These are phyloP conservation scores for Phellinidium pouzarii DNA, from an alignment of 1,284 basidiomycete species.

Conservation along the genomic window DNA sequence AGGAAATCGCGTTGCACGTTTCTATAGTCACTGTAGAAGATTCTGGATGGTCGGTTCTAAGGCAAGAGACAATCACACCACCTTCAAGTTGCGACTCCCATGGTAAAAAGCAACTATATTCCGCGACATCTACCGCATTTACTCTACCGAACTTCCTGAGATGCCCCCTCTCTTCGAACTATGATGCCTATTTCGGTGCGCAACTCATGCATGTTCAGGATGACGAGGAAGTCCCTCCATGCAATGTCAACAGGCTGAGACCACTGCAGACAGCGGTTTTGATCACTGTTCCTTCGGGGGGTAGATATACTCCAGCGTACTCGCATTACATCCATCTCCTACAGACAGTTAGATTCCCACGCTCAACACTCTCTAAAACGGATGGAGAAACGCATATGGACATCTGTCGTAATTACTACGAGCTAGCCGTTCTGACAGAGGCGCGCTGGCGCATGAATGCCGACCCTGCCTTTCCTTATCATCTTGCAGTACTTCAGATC, in stretches of 20 bases:
- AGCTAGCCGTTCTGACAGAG: conserved; percentile 53
- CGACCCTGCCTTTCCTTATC: conserved; percentile 49
- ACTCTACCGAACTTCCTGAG: conserved; percentile 12
- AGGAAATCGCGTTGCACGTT: conserved; percentile 44
- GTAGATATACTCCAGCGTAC: neutral
- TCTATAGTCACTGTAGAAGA: conserved; percentile 51
- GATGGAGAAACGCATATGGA: conserved; percentile 43
- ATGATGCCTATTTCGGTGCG: conserved; percentile 29
- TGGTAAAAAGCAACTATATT: conserved; percentile 1
- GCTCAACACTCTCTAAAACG: conserved; percentile 31
- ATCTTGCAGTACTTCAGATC: conserved; percentile 58
- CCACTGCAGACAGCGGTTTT: conserved; percentile 49
- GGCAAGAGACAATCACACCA: conserved; percentile 11
- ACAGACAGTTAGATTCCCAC: conserved; percentile 36
- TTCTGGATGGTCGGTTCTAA: conserved; percentile 42
- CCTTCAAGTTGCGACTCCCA: conserved; percentile 17
- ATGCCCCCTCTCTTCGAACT: conserved; percentile 27
- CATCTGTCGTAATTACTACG: conserved; percentile 60
- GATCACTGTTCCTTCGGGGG: conserved; percentile 25
- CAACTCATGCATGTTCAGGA: conserved; percentile 14
- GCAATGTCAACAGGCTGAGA: conserved; percentile 23
- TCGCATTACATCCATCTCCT: conserved; percentile 58
- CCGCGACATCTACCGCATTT: neutral
- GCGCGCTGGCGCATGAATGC: conserved; percentile 41
- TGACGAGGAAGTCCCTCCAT: conserved; percentile 22